Evolutionary conservation across 1,284 basidiomycete species (phyloP), one percentile per base, ranked within the genome.

Genomic region (Sporisorium graminicola): DNA sequence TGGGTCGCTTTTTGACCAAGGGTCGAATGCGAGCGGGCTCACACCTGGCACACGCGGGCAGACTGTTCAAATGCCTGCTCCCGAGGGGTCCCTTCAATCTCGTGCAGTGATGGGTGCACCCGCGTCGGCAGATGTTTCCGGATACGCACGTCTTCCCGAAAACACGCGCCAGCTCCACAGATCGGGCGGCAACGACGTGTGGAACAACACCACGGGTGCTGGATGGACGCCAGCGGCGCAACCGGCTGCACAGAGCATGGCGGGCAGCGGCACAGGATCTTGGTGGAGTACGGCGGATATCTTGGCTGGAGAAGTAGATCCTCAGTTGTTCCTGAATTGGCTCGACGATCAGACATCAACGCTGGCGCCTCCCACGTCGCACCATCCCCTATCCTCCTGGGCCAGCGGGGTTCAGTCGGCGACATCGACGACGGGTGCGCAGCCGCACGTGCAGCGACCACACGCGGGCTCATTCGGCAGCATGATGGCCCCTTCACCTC

Each of bases 251-350:
- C 74, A 76, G 33, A 20, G 27, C 12, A n/a, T 54, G 24, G n/a
- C 74, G 14, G 57, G 64, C 35, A 51, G 64, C 35, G 55, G 69
- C 20, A 24, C 55, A 29, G 66, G 66, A 24, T 74, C 72, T 2
- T 76, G 74, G 74, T 76, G 74, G 74, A 76, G 74, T 50, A 76
- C 74, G 1, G 74, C 69, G 18, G 69, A 76, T 44, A 65, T 76
- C 14, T 40, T 76, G 43, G 42, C 68, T 4, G 74, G 74, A 58
- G 74, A 76, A 69, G 70, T 77, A 24, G 74, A 77, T 57, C 74
- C 74, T 13, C 70, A 77, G 22, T 29, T 73, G 20, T 77, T 77
- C 47, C 66, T 77, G 10, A 57, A 66, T 20, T 77, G 74, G 74
- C 70, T 77, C 31, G 74, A 77, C 35, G 74, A 77, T 35, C 74